Base-by-base conservation (phyloP, 2,329 filamentous ascomycete species). In the Hymenoscyphus fructigenus region DNA sequence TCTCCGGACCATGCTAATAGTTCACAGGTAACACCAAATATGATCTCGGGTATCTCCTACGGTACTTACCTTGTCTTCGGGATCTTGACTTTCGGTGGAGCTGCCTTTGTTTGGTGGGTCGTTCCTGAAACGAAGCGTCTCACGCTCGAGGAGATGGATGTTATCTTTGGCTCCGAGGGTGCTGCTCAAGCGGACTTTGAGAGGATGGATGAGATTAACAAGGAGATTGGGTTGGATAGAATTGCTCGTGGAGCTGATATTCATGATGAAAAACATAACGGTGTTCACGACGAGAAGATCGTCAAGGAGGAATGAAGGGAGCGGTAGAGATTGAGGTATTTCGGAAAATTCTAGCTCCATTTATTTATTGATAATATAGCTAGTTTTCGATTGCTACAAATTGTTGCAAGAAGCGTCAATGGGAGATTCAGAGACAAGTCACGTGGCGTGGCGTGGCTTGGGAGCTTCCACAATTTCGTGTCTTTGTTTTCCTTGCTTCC, bases 11-110 rank as follows among this genome's bases (percentile, higher is more conserved):
- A 50, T 59, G 57, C 66, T 60, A 56, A 56, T 26, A 57, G 32
- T 23, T 36, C 4, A 57, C 86, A 90, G 71, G 85, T 90, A 12
- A 91, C 89, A 0, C 89, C 89, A 0, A 84, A 89, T 65, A 88
- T 91, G 84, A 78, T 92, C 1, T 79, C 80, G 1, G 74, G 77
- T 14, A 90, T 91, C 61, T 84, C 80, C 0, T 92, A 90, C 66
- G 89, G 89, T 15, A 91, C 90, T 0, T 92, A 90, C 66, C 85
- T 92, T 62, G 78, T 92, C 15, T 92, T 92, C 65, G 89, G 89
- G 0, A 63, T 88, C 0, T 69, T 92, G 17, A 90, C 86, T 0
- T 85, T 84, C 63, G 67, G 88, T 0, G 88, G 88, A 2, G 87
- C 86, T 0, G 82, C 76, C 0, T 85, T 83, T 67, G 79, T 85